Percentiles rank a stretch among this genome's conserved stretches.
Evolutionary conservation across 352 stramenopile species (phyloP).

Genomic region (Aphanomyces astaci): DNA sequence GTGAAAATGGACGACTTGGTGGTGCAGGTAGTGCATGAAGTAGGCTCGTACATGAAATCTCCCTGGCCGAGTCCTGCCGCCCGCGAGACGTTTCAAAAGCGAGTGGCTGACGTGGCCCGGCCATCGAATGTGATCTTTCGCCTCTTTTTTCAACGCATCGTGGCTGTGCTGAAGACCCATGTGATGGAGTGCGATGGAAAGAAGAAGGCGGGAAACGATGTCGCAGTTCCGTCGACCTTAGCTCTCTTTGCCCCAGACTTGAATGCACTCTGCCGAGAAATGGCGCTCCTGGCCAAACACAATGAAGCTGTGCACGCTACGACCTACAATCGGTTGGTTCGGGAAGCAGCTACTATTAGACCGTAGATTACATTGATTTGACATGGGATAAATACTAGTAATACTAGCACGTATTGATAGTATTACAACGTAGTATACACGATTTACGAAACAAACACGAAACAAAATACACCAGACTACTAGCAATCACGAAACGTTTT

Average conservation of each 20-base stretch:
- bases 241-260: conserved; percentile 42
- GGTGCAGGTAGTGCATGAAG: conserved; percentile 38
- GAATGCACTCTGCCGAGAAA: conserved; percentile 25
- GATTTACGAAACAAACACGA: too few species aligned
- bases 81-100: conserved; percentile 35
- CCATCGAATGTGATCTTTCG: conserved; percentile 47
- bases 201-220: too few species aligned
- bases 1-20: conserved; percentile 45
- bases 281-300: conserved; percentile 48
- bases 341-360: too few species aligned
- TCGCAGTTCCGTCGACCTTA: conserved; percentile 51
- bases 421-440: too few species aligned
- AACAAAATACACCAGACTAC: too few species aligned
- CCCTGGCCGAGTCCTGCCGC: conserved; percentile 9
- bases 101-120: conserved; percentile 38
- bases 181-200: conserved; percentile 19
- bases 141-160: conserved; percentile 44
- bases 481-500: too few species aligned
- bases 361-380: too few species aligned
- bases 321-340: conserved; percentile 55
- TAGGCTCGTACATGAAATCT: conserved; percentile 24
- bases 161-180: conserved; percentile 27
- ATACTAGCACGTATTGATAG: too few species aligned
- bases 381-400: too few species aligned
- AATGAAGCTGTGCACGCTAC: conserved; percentile 57